These are phyloP conservation scores for Raddia guianensis DNA, from an alignment of 176 grass and related monocot species.

Conservation along the genomic window DNA sequence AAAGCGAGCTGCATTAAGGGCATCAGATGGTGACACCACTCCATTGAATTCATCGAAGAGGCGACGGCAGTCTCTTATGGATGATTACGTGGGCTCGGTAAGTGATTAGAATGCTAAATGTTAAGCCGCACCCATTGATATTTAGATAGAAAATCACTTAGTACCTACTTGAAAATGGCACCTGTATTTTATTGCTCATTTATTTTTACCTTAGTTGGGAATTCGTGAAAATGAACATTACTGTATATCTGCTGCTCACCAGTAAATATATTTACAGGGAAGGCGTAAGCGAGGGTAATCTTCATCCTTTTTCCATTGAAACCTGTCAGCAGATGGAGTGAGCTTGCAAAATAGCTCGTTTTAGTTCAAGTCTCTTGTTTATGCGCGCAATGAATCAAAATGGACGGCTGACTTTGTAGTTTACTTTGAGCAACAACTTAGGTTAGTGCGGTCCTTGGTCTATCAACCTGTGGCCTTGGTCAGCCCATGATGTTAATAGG, in stretches of 20 bases:
- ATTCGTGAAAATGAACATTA: neutral
- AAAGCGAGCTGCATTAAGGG: slow-evolving; percentile 59
- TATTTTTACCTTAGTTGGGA: too few species aligned
- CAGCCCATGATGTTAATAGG: neutral
- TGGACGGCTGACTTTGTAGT: neutral
- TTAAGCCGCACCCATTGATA: neutral
- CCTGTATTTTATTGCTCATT: neutral
- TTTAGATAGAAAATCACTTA: neutral
- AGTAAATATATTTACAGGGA: slow-evolving; percentile 44
- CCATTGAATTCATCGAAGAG: slow-evolving; percentile 64
- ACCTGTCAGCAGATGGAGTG: too few species aligned
- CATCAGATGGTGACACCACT: slow-evolving; percentile 67
- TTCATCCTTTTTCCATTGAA: neutral
- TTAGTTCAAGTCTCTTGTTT: neutral
- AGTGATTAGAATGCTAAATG: neutral
- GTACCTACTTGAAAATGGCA: neutral
- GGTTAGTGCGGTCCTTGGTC: slow-evolving; percentile 20
- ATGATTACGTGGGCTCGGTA: slow-evolving; percentile 77
- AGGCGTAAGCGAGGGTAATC: slow-evolving; percentile 46
- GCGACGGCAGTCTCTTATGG: slow-evolving; percentile 76
- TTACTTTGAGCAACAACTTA: slow-evolving; percentile 1
- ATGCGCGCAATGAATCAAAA: neutral
- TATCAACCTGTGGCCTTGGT: neutral
- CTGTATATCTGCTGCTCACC: slow-evolving; percentile 13
- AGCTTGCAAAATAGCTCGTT: neutral